Conservation (phyloP, 139 green algal genomes). For the Spirogloea muscicola region DNA sequence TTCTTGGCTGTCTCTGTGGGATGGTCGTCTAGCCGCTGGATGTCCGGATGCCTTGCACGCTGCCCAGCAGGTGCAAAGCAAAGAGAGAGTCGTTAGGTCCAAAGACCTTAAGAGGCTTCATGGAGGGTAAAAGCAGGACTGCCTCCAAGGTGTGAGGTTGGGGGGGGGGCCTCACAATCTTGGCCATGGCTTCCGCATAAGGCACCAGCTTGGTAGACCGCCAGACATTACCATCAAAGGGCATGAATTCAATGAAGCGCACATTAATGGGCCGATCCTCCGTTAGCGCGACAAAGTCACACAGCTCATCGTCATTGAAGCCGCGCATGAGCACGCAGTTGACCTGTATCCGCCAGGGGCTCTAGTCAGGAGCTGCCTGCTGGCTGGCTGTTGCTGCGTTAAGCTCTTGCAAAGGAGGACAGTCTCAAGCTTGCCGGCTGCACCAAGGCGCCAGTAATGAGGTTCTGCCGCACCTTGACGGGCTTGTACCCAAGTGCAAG, state of each 20-base stretch:
- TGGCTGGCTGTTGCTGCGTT: no score
- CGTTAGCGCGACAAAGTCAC: constrained; percentile 91
- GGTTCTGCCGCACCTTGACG: no score
- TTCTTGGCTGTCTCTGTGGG: constrained; percentile 62
- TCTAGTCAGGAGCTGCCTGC: no score
- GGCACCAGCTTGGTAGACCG: constrained; percentile 75
- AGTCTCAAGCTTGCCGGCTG: no score
- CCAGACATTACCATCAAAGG: constrained; percentile 99
- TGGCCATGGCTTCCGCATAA: constrained; percentile 71
- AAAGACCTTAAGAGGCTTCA: no score
- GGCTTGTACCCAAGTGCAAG: constrained; percentile 75
- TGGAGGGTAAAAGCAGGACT: no score
- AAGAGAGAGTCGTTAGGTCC: no score
- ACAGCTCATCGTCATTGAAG: constrained; percentile 94
- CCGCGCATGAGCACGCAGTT: constrained; percentile 97
- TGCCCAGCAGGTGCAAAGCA: neutral
- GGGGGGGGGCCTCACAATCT: constrained; percentile 28
- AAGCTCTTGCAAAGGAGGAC: no score
- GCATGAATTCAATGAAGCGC: constrained; percentile 99
- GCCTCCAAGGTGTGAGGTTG: no score
- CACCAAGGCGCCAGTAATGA: no score
- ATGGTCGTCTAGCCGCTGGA: constrained; percentile 34
- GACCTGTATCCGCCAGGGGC: constrained; percentile 60
- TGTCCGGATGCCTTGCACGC: constrained; percentile 4
- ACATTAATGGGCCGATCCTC: constrained; percentile 82